These are phyloP conservation scores for Taiozyma onychis DNA, from an alignment of 1,139 yeast genomes.

Conservation along the genomic window DNA sequence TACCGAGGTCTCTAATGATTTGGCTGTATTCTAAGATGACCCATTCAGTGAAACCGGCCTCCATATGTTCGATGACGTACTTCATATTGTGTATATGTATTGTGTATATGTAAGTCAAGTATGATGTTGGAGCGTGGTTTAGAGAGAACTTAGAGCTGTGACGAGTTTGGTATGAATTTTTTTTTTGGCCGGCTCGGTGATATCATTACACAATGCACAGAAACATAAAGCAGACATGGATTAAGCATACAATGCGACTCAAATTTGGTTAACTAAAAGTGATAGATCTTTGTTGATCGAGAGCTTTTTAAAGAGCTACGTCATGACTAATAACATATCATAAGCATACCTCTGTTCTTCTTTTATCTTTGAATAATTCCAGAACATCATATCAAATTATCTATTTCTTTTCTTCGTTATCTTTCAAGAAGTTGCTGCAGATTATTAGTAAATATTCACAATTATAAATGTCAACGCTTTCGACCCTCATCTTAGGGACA, in stretches of 20 bases:
- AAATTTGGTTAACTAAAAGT: too few relatives aligned
- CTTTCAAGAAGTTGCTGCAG: conserved; percentile 23
- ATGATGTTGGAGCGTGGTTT: background rate
- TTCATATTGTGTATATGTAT: conserved; percentile 47
- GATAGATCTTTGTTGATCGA: too few relatives aligned
- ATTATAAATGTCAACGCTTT: too few relatives aligned
- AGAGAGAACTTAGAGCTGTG: background rate
- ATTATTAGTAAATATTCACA: background rate
- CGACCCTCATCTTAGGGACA: conserved; percentile 11
- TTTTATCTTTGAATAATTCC: background rate
- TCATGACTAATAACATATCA: background rate
- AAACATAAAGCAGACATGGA: background rate
- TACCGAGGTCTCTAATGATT: conserved; percentile 78
- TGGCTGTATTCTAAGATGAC: conserved; percentile 81
- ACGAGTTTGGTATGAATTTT: background rate
- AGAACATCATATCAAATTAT: background rate
- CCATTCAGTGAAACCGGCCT: conserved; percentile 95
- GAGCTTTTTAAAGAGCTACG: background rate
- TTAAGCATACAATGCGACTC: too few relatives aligned
- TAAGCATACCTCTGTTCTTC: background rate
- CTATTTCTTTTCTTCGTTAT: conserved; percentile 13
- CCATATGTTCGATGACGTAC: conserved; percentile 96
- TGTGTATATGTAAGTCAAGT: background rate
- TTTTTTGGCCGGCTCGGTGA: background rate
- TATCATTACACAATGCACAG: background rate